Evolutionary conservation across 768 basidiomycete genomes (phyloP).

Genomic region (Boletus coccyginus): DNA sequence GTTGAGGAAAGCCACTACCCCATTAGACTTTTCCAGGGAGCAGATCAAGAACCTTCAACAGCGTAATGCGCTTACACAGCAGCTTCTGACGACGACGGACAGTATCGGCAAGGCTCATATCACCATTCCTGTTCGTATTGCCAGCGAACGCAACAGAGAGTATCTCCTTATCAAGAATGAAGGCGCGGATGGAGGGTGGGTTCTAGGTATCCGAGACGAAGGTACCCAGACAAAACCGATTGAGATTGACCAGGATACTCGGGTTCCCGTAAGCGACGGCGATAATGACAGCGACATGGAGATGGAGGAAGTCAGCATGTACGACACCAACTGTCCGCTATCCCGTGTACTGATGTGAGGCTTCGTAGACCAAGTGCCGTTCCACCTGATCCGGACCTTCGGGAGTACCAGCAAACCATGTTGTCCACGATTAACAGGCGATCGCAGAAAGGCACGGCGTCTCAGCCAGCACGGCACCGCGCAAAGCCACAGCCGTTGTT

Average conservation of each 20-base stretch:
- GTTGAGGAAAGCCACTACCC: slow-evolving; percentile 73
- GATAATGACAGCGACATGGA: slow-evolving; percentile 57
- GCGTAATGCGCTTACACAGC: slow-evolving; percentile 89
- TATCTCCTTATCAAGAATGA: slow-evolving; percentile 96
- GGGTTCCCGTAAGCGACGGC: slow-evolving; percentile 32
- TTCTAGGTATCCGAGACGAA: slow-evolving; percentile 85
- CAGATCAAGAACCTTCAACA: slow-evolving; percentile 91
- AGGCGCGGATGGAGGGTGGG: slow-evolving; percentile 87
- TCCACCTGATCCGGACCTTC: slow-evolving; percentile 57
- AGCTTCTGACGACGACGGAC: slow-evolving; percentile 88
- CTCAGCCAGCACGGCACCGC: slow-evolving; percentile 35
- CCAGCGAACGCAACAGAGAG: slow-evolving; percentile 91
- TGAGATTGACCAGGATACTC: slow-evolving; percentile 68
- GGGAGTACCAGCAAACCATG: slow-evolving; percentile 55
- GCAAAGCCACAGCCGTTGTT: slow-evolving; percentile 48
- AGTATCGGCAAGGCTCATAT: slow-evolving; percentile 88
- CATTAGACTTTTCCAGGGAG: slow-evolving; percentile 94
- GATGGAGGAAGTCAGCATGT: slow-evolving; percentile 84
- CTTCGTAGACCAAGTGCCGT: slow-evolving; percentile 30
- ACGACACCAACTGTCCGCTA: slow-evolving; percentile 21
- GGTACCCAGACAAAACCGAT: slow-evolving; percentile 87
- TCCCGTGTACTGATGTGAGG: slow-evolving; percentile 8
- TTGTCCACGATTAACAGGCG: slow-evolving; percentile 56
- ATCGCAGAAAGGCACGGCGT: slow-evolving; percentile 32
- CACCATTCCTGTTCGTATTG: slow-evolving; percentile 89